Evolutionary conservation across 495 filamentous ascomycete genomes (phyloP), one percentile per base, ranked within the genome.

Genomic region (Chaetomium cochliodes): DNA sequence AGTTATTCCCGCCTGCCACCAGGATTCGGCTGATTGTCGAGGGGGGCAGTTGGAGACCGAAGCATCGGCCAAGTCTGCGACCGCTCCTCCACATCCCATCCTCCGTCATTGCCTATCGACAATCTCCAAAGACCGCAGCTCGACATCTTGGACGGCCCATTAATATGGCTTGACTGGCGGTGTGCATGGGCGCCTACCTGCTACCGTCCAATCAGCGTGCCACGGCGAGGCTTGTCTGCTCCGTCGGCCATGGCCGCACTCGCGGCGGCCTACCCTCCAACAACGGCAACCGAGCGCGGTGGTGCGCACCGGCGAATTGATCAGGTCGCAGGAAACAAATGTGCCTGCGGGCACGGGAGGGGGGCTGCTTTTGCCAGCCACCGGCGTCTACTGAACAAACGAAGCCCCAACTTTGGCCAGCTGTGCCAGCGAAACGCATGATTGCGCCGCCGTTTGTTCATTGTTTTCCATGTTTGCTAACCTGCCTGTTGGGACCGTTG

Each of bases 371-470:
- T 30, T 50, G 41, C 50, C 56, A 52, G 55, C 60, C 65, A 51
- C 49, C 46, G 41, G 50, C 49, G 50, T 39, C 49, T 51, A 49
- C 39, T n/a, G 59, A 46, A 46, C 52, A 47, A 47, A 44, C 49
- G 30, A 25, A 25, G 18, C 26, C 49, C 50, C 44, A 54, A 39
- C 20, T 30, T 50, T 42, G 58, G 18, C 8, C 7, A 51, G 60
- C 60, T 62, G 65, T 60, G 65, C 65, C 65, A n/a, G 49, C 42
- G 65, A 67, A 67, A 67, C 65, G 60, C 65, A 67, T 63, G 42
- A 2, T 15, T 59, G 53, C 54, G 37, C 53, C 33, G 44, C 52
- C 44, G 59, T 42, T 37, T 37, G 2, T 52, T 16, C n/a, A n/a
- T n/a, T n/a, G n/a, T n/a, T 42, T 23, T 44, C 22, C 33, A 37